These are phyloP conservation scores for Cyclaneusma minus DNA, from an alignment of 2,329 filamentous ascomycete genomes.

Conservation along the genomic window DNA sequence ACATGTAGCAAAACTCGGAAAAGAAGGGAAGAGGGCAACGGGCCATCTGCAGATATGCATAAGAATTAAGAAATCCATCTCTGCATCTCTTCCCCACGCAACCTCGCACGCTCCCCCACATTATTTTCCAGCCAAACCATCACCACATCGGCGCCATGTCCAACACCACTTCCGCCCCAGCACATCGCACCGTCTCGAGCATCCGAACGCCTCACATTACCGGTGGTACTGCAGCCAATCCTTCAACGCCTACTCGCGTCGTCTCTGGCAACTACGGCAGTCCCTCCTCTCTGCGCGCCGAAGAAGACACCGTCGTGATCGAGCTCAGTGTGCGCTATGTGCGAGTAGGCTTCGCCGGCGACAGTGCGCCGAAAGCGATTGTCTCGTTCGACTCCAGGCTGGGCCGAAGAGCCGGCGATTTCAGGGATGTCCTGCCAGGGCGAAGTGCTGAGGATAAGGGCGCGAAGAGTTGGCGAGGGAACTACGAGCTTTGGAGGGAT, in stretches of 20 bases:
- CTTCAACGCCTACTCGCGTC: constrained; percentile 41
- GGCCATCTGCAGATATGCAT: too few relatives aligned
- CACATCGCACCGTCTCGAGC: constrained; percentile 42
- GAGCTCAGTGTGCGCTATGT: constrained; percentile 71
- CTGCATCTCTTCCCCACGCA: too few relatives aligned
- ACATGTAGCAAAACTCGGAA: too few relatives aligned
- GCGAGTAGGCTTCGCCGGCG: constrained; percentile 74
- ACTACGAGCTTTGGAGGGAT: constrained; percentile 62
- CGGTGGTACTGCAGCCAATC: constrained; percentile 25
- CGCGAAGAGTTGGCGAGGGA: constrained; percentile 41
- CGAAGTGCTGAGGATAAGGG: constrained; percentile 29
- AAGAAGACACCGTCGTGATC: constrained; percentile 74
- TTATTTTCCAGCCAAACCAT: too few relatives aligned
- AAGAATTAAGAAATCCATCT: too few relatives aligned
- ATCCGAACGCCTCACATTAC: constrained; percentile 26
- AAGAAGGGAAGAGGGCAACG: too few relatives aligned
- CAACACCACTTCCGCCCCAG: too few relatives aligned
- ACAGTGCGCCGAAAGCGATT: constrained; percentile 56
- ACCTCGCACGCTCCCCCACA: too few relatives aligned
- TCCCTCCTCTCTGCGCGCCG: constrained; percentile 46
- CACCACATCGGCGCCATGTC: too few relatives aligned
- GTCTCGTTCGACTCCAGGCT: constrained; percentile 61
- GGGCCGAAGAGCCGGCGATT: constrained; percentile 67
- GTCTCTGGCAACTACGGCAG: constrained; percentile 41
- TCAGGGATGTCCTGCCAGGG: constrained; percentile 42